These are phyloP conservation scores for Trametes versicolor DNA, from an alignment of 1,284 basidiomycete genomes.

Conservation along the genomic window DNA sequence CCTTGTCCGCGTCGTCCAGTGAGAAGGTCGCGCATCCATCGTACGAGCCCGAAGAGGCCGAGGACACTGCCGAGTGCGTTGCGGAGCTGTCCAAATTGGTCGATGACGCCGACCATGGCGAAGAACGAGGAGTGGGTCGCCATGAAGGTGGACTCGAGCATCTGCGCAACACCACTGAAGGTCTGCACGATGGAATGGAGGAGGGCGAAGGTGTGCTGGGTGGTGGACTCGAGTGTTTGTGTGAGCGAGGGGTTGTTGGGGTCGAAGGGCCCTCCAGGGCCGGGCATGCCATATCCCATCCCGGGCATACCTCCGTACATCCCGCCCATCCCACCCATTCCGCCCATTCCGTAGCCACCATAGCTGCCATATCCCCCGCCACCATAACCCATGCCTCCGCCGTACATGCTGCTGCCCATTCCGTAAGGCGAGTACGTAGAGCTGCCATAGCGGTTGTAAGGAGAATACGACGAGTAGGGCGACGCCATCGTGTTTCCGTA, in stretches of 20 bases:
- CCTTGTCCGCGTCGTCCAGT: conserved; percentile 55
- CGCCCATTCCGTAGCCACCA: conserved; percentile 48
- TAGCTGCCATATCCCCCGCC: conserved; percentile 49
- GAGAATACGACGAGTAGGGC: conserved; percentile 52
- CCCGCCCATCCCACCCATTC: conserved; percentile 43
- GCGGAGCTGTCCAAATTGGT: conserved; percentile 92
- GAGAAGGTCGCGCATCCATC: conserved; percentile 80
- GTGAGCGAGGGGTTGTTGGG: conserved; percentile 75
- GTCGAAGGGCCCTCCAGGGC: conserved; percentile 60
- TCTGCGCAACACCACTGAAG: conserved; percentile 95
- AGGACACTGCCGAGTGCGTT: conserved; percentile 95
- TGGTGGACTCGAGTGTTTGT: conserved; percentile 89
- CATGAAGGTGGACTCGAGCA: conserved; percentile 98
- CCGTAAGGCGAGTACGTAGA: conserved; percentile 54
- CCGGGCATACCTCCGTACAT: conserved; percentile 52
- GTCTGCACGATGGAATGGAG: conserved; percentile 96
- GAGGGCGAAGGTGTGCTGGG: conserved; percentile 93
- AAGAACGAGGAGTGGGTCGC: conserved; percentile 99
- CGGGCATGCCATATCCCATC: conserved; percentile 50
- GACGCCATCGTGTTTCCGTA: conserved; percentile 43
- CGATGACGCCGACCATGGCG: conserved; percentile 97
- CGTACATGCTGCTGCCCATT: conserved; percentile 30
- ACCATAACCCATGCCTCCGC: conserved; percentile 42
- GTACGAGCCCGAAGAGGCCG: conserved; percentile 88
- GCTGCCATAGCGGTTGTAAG: conserved; percentile 57